phyloP scores from a whole-genome alignment of 225 moss, liverwort and hornwort genomes.

The Polytrichum commune region DNA sequence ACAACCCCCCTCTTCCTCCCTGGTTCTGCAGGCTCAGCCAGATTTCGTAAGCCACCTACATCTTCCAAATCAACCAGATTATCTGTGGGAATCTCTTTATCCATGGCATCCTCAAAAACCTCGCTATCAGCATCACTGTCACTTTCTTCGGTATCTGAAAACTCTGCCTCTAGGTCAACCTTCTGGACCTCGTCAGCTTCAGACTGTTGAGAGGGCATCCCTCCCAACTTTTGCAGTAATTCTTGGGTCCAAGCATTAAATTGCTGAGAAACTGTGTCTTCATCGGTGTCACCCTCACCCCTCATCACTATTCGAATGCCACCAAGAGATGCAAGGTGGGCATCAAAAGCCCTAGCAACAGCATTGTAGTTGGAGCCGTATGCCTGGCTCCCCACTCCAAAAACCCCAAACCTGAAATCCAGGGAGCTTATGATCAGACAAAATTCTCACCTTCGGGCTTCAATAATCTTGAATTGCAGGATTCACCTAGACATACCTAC shows the following conservation, averaged over 20 bases:
- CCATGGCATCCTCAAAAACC: conserved; percentile 44
- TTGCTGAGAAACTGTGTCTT: conserved; percentile 54
- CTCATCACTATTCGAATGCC: conserved; percentile 55
- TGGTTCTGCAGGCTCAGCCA: conserved; percentile 24
- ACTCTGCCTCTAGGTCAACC: conserved; percentile 20
- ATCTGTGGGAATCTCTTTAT: conserved; percentile 52
- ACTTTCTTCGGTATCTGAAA: conserved; percentile 23
- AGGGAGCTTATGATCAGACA: conserved; percentile 7
- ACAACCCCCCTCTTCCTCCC: conserved; percentile 70
- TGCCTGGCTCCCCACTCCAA: conserved; percentile 84
- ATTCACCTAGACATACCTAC: too few relatives aligned
- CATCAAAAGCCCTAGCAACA: conserved; percentile 72
- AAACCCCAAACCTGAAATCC: conserved; percentile 68
- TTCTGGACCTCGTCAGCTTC: conserved; percentile 13
- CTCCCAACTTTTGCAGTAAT: conserved; percentile 44
- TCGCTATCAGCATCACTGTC: conserved; percentile 38
- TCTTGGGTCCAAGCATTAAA: conserved; percentile 64
- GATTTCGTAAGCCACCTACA: conserved; percentile 51
- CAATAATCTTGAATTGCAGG: too few relatives aligned
- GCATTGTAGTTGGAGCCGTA: conserved; percentile 81
- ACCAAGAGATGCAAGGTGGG: conserved; percentile 70
- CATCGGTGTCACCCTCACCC: conserved; percentile 78
- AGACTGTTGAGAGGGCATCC: conserved; percentile 15
- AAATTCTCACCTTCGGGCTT: neutral
- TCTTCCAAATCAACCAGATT: conserved; percentile 80